These are phyloP conservation scores for Lactarius hengduanensis DNA, from an alignment of 768 basidiomycete genomes.

Conservation along the genomic window DNA sequence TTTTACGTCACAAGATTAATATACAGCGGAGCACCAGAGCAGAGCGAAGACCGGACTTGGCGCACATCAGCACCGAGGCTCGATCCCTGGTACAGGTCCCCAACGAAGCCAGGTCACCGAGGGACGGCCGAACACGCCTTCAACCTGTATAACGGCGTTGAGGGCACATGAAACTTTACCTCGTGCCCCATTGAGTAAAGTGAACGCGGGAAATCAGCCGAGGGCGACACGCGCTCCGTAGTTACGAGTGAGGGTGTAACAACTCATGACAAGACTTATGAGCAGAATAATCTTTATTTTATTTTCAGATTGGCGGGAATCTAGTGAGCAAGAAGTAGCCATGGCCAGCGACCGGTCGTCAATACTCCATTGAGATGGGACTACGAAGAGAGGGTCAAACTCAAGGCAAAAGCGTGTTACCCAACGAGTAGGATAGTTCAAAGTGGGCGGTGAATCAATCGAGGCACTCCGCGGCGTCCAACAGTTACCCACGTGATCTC, in stretches of 20 bases:
- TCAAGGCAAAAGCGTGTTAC: conserved; percentile 24
- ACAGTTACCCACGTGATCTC: background rate
- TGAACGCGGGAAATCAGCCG: conserved; percentile 24
- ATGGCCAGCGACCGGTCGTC: conserved; percentile 17
- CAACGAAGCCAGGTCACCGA: conserved; percentile 14
- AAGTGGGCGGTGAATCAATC: conserved; percentile 15
- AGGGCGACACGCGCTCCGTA: conserved; percentile 12
- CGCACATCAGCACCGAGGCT: conserved; percentile 27
- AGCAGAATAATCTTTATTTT: background rate
- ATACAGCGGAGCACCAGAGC: conserved; percentile 14
- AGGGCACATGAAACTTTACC: conserved; percentile 23
- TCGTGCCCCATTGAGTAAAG: conserved; percentile 23
- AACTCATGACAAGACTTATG: background rate
- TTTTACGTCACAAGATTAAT: conserved; percentile 28
- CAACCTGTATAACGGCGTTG: conserved; percentile 28
- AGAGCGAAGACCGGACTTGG: conserved; percentile 27
- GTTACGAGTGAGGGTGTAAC: conserved; percentile 1
- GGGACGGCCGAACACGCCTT: conserved; percentile 24
- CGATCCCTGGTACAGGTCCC: conserved; percentile 27
- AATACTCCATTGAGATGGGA: conserved; percentile 8
- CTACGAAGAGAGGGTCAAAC: conserved; percentile 6
- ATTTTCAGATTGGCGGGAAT: too few relatives aligned
- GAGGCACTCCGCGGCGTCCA: conserved; percentile 24
- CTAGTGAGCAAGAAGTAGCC: background rate
- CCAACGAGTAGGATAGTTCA: conserved; percentile 25